phyloP scores from a whole-genome alignment of 768 basidiomycete species.

The Kondoa malvinella region DNA sequence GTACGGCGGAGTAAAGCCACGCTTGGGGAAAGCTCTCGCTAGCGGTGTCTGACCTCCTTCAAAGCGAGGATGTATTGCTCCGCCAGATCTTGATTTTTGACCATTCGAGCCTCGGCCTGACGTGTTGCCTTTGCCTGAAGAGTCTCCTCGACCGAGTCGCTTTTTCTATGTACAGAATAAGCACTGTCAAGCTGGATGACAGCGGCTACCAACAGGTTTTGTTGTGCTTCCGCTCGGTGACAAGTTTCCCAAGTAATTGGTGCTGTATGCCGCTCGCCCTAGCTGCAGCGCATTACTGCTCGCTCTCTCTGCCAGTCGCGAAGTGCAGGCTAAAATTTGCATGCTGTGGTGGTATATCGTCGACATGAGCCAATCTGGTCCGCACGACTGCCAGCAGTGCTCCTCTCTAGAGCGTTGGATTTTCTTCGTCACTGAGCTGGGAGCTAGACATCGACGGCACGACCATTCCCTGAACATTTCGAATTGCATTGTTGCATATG shows the following conservation, averaged over 20 bases:
- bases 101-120: constrained; percentile 90
- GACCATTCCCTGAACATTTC: too few relatives aligned
- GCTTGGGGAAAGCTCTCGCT: constrained; percentile 75
- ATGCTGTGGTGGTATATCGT: too few relatives aligned
- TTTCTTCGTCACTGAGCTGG: too few relatives aligned
- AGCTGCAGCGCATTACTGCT: too few relatives aligned
- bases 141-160: constrained; percentile 85
- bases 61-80: constrained; percentile 67
- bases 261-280: background rate
- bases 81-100: constrained; percentile 79
- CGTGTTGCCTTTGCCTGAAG: constrained; percentile 77
- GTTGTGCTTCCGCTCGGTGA: constrained; percentile 53
- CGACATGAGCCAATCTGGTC: too few relatives aligned
- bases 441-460: too few relatives aligned
- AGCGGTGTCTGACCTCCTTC: constrained; percentile 96
- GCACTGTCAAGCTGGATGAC: background rate
- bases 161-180: constrained; percentile 47
- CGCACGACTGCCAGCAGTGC: too few relatives aligned
- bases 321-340: too few relatives aligned
- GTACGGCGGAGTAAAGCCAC: constrained; percentile 82
- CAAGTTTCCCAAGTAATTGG: constrained; percentile 46
- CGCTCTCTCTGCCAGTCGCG: too few relatives aligned
- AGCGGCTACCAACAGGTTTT: constrained; percentile 31
- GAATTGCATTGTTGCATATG: too few relatives aligned
- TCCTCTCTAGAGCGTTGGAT: too few relatives aligned